These are phyloP conservation scores for Leptodermis oblonga DNA, from an alignment of 257 asterid species.

Conservation along the genomic window DNA sequence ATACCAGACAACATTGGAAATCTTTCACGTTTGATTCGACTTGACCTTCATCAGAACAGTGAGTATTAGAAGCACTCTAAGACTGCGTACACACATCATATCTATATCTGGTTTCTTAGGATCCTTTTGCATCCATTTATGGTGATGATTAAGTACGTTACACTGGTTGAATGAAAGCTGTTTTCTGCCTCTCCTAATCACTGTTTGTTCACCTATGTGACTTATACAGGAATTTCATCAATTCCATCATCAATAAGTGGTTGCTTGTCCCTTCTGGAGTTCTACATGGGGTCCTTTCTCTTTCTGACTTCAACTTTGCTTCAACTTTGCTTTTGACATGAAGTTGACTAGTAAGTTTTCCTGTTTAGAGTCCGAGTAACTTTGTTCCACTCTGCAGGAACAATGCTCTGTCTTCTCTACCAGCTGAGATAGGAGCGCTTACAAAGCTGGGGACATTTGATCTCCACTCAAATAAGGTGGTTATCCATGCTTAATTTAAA, in stretches of 20 bases:
- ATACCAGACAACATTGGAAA: conserved; percentile 82
- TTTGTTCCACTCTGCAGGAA: conserved; percentile 39
- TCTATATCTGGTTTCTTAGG: neutral
- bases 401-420: conserved; percentile 67
- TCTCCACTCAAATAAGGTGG: conserved; percentile 95
- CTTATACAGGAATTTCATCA: conserved; percentile 69
- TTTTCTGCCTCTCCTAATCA: conserved; percentile 16
- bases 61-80: conserved; percentile 33
- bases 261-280: conserved; percentile 83
- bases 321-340: neutral
- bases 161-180: neutral
- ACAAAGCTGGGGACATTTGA: conserved; percentile 82
- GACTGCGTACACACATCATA: neutral
- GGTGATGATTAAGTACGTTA: neutral
- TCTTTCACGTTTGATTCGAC: conserved; percentile 77
- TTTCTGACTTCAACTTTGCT: neutral
- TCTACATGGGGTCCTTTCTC: conserved; percentile 69
- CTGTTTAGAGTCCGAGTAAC: neutral
- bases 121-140: neutral
- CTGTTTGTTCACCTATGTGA: conserved; percentile 11
- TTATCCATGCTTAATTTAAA: conserved; percentile 3
- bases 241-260: conserved; percentile 79
- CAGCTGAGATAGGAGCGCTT: conserved; percentile 73
- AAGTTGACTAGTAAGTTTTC: neutral
- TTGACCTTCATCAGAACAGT: conserved; percentile 92